A percentile compares a stretch with the other conserved stretches of the same genome.
phyloP scores from a whole-genome alignment of 2,329 filamentous ascomycete genomes.

The Ascochyta viciae-villosae region DNA sequence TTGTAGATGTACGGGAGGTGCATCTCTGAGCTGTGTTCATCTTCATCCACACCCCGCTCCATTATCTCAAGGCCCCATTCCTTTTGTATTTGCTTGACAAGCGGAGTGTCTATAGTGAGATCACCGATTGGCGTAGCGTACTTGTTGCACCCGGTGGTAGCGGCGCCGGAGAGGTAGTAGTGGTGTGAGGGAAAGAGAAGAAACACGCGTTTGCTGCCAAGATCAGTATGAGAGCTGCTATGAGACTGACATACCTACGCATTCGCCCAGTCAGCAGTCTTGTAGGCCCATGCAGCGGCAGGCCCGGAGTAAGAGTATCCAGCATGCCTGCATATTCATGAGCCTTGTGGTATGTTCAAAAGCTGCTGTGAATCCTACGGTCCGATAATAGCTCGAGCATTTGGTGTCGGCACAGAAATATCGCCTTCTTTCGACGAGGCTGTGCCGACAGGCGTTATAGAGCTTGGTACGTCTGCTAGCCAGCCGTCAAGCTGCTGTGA shows the following conservation, averaged over 20 bases:
- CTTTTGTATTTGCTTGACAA: conserved; percentile 55
- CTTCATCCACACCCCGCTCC: conserved; percentile 70
- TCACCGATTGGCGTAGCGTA: conserved; percentile 80
- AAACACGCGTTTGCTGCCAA: conserved; percentile 79
- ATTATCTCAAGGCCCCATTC: conserved; percentile 58
- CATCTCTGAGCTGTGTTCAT: conserved; percentile 96
- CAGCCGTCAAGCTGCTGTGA: conserved; percentile 74
- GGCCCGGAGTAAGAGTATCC: conserved; percentile 92
- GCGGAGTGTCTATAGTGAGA: conserved; percentile 68
- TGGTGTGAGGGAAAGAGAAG: conserved; percentile 93
- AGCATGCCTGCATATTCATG: conserved; percentile 72
- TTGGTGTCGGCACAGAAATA: conserved; percentile 68
- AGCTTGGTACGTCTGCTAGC: conserved; percentile 73
- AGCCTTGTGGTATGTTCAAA: conserved; percentile 25
- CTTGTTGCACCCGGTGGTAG: conserved; percentile 73
- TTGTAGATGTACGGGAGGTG: conserved; percentile 94
- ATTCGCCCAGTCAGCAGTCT: conserved; percentile 79
- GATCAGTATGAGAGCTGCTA: neutral
- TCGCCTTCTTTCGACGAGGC: conserved; percentile 48
- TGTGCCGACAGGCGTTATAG: conserved; percentile 66
- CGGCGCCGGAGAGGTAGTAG: conserved; percentile 77
- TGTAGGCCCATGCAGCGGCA: conserved; percentile 95
- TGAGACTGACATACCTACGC: conserved; percentile 59
- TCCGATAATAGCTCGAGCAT: conserved; percentile 86
- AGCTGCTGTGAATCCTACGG: conserved; percentile 68